phyloP scores from a whole-genome alignment of 495 filamentous ascomycete species.

The Friedmanniomyces endolithicus region DNA sequence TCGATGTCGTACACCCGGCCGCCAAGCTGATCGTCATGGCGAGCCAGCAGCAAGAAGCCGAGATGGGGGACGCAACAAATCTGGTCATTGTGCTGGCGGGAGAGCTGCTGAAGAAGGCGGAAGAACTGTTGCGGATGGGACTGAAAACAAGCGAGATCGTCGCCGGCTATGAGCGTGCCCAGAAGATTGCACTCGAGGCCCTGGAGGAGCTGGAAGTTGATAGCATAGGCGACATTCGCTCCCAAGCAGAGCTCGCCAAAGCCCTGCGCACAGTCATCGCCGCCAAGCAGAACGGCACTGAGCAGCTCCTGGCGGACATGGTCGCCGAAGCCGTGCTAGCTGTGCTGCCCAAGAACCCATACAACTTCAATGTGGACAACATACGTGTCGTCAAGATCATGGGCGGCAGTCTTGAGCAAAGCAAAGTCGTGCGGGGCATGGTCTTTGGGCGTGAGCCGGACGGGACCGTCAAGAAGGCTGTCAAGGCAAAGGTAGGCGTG shows the following conservation, averaged over 20 bases:
- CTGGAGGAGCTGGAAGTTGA: slow-evolving; percentile 86
- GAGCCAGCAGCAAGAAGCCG: slow-evolving; percentile 93
- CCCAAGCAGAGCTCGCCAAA: slow-evolving; percentile 74
- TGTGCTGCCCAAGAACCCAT: slow-evolving; percentile 92
- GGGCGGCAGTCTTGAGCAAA: slow-evolving; percentile 89
- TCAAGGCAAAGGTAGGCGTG: slow-evolving; percentile 88
- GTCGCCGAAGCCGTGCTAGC: slow-evolving; percentile 89
- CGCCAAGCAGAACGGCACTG: slow-evolving; percentile 88
- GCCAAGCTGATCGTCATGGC: slow-evolving; percentile 99
- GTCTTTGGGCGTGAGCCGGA: slow-evolving; percentile 90
- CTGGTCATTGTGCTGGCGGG: slow-evolving; percentile 92
- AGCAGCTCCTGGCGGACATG: slow-evolving; percentile 71
- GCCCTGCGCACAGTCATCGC: slow-evolving; percentile 90
- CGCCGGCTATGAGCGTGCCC: slow-evolving; percentile 87
- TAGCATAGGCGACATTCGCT: slow-evolving; percentile 71
- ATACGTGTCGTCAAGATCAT: slow-evolving; percentile 99
- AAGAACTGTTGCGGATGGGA: slow-evolving; percentile 88
- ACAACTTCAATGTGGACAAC: slow-evolving; percentile 99
- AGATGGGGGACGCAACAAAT: slow-evolving; percentile 99
- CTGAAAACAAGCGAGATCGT: slow-evolving; percentile 95
- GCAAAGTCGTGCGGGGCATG: slow-evolving; percentile 93
- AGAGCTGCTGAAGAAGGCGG: slow-evolving; percentile 92
- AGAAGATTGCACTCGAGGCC: slow-evolving; percentile 68
- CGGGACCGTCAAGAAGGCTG: slow-evolving; percentile 69
- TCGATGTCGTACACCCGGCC: slow-evolving; percentile 97